These are phyloP conservation scores for Pichia sp. DNA, from an alignment of 1,139 yeast genomes.

Conservation along the genomic window DNA sequence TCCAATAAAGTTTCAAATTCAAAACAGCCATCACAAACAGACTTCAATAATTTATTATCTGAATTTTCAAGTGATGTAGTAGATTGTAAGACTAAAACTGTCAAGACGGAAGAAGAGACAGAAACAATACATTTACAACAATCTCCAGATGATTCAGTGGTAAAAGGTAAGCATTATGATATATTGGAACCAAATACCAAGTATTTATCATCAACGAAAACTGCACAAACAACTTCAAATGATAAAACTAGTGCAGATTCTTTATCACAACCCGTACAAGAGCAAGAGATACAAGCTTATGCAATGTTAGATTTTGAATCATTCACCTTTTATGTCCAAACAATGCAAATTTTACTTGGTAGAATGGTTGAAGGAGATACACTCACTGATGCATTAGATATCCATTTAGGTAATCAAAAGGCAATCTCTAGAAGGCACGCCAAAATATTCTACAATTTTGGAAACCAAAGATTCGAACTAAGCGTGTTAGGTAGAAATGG, in stretches of 20 bases:
- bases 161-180: not conserved
- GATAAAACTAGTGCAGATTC: not conserved
- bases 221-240: constrained; percentile 2
- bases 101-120: constrained; percentile 11
- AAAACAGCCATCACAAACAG: constrained; percentile 1
- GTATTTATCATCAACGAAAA: not conserved
- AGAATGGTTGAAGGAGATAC: constrained; percentile 71
- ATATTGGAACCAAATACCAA: not conserved
- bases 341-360: constrained; percentile 87
- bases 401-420: constrained; percentile 83
- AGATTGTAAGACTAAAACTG: constrained; percentile 1
- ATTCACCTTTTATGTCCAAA: constrained; percentile 90
- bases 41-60: constrained; percentile 1
- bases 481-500: constrained; percentile 92
- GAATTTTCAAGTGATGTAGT: constrained; percentile 1
- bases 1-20: not conserved
- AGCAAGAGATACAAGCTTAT: constrained; percentile 61
- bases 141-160: constrained; percentile 5
- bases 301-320: constrained; percentile 91
- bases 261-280: not conserved
- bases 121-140: constrained; percentile 13
- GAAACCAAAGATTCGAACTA: constrained; percentile 85
- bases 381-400: constrained; percentile 64
- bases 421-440: constrained; percentile 93
- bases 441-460: constrained; percentile 89